phyloP scores from a whole-genome alignment of 441 rosid genomes.

The Francoa sonchifolia region DNA sequence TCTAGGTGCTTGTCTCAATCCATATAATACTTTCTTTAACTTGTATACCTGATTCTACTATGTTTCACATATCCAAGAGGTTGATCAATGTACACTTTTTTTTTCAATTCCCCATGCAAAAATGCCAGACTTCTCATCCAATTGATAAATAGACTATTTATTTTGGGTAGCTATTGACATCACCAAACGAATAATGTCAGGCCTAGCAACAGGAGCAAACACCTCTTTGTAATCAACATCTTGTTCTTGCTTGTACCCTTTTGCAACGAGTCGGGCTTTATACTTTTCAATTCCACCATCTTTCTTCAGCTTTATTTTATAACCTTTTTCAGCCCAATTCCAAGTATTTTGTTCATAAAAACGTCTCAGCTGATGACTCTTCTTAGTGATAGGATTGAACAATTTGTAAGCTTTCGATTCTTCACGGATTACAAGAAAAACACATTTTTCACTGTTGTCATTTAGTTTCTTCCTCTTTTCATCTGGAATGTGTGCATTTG shows the following conservation, averaged over 20 bases:
- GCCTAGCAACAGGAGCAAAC: background rate
- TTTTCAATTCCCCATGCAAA: background rate
- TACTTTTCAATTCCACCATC: background rate
- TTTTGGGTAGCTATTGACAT: background rate
- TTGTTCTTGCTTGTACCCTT: background rate
- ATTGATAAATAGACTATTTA: background rate
- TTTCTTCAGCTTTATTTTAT: constrained; percentile 2
- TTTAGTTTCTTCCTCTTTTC: background rate
- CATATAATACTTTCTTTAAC: background rate
- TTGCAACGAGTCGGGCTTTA: constrained; percentile 2
- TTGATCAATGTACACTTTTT: background rate
- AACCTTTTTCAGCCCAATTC: constrained; percentile 5
- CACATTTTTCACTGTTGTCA: background rate
- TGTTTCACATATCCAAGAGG: background rate
- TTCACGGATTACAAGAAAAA: background rate
- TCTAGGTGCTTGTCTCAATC: background rate
- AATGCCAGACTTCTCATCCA: background rate
- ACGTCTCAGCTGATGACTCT: background rate
- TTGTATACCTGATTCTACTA: background rate
- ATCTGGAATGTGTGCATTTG: background rate
- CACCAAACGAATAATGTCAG: constrained; percentile 1
- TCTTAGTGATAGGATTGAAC: background rate
- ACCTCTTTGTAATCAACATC: background rate
- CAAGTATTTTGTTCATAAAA: background rate
- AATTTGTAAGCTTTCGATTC: background rate